Evolutionary conservation across 179 eudicot species (phyloP).

Genomic region (Heliamphora pulchella): DNA sequence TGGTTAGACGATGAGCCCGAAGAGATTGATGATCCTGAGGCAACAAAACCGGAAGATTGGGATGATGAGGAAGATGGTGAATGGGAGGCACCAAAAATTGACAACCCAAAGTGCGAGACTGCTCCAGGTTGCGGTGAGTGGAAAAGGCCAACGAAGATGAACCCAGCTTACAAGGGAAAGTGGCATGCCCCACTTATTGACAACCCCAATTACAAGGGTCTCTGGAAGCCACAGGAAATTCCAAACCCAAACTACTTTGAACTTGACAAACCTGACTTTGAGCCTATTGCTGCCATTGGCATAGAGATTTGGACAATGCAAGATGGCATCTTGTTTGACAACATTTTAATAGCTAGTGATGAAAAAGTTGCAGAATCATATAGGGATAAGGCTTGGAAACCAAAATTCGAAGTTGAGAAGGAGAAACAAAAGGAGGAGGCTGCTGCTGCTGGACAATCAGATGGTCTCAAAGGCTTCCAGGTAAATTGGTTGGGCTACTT

Average conservation of each 20-base stretch:
- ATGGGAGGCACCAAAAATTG: constrained; percentile 88
- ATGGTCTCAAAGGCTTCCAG: constrained; percentile 53
- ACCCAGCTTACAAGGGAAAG: constrained; percentile 84
- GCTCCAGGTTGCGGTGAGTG: constrained; percentile 95
- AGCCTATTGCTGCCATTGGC: constrained; percentile 82
- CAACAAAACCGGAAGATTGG: constrained; percentile 86
- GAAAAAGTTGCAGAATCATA: constrained; percentile 59
- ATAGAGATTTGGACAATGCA: constrained; percentile 96
- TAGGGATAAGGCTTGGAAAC: constrained; percentile 59
- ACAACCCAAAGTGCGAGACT: constrained; percentile 59
- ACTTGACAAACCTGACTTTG: constrained; percentile 61
- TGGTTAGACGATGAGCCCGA: constrained; percentile 90
- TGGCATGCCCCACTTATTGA: constrained; percentile 76
- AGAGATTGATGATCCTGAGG: constrained; percentile 82
- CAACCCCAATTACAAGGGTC: constrained; percentile 74
- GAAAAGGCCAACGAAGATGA: constrained; percentile 75
- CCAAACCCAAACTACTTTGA: constrained; percentile 72
- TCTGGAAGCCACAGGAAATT: constrained; percentile 73
- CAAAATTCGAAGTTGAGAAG: constrained; percentile 60
- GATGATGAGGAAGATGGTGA: constrained; percentile 90
- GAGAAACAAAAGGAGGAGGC: constrained; percentile 75
- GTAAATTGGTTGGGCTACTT: constrained; percentile 22
- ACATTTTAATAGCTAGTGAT: constrained; percentile 56
- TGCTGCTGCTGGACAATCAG: constrained; percentile 33
- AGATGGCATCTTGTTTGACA: constrained; percentile 77